Base-by-base conservation (phyloP, 1,139 yeast genomes). In the Taphrina communis region DNA sequence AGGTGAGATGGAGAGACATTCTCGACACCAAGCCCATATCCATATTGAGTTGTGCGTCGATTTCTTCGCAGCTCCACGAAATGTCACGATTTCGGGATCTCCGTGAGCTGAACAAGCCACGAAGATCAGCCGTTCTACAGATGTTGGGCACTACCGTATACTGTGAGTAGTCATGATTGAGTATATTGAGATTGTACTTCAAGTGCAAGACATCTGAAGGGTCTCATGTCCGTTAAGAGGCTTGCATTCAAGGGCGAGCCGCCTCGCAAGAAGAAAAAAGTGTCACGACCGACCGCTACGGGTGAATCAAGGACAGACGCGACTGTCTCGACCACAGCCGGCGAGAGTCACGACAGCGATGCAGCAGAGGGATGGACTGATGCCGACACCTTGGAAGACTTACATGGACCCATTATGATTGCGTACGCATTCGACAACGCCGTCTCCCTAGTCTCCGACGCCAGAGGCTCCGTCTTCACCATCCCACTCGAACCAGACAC, bases 401-500 rank as follows among this genome's bases (percentile, higher is more conserved):
- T 65, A 3, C 41, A 31, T 36, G 68, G 68, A 21, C 68, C 68
- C 38, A 31, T 57, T 12, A 50, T 65, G 68, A 17, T 65, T 21
- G 61, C 57, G 39, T 57, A 42, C 19, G 59, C 59, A 8, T 46
- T 31, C 12, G 61, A 52, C 48, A 14, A 41, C 8, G 58, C 70
- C 4, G 59, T 67, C 14, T 59, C 71, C 8, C 21, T 69, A 50
- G 48, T 70, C 7, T 56, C 62, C 21, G 71, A 69, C 48, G 60
- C 70, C 8, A 41, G 46, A 44, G 71, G 71, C 21, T 57, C 62
- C 21, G 62, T 67, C 51, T 69, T 69, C 36, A 21, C 52, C 11
- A 50, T 61, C 14, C 63, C 63, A n/a, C 61, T 68, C 11, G 53
- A 68, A 51, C 14, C 39, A 7, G 46, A 38, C 7, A 14, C 58